Percentiles rank a stretch among this genome's conserved stretches.
Conservation (phyloP, 169 alveolate genomes). For the Babesia ovata region DNA sequence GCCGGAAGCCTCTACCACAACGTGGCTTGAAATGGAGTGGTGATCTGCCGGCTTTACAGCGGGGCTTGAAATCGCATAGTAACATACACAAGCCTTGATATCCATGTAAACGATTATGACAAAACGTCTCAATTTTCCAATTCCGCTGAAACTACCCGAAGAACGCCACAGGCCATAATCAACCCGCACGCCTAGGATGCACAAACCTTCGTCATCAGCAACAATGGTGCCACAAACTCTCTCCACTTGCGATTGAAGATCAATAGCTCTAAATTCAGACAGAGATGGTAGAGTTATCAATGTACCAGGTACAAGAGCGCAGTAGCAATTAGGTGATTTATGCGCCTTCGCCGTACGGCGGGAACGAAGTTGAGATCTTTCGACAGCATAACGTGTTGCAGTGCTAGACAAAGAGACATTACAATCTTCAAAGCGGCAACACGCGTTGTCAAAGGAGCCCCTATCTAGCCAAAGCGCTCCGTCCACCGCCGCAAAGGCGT, state of each 20-base stretch:
- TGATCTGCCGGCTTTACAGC: neutral
- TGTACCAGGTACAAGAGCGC: slow-evolving; percentile 45
- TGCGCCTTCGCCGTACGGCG: slow-evolving; percentile 15
- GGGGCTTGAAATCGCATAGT: slow-evolving; percentile 20
- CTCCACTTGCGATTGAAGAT: slow-evolving; percentile 19
- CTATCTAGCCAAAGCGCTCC: slow-evolving; percentile 57
- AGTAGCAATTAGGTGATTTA: slow-evolving; percentile 18
- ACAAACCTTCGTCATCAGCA: neutral
- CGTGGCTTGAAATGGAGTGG: neutral
- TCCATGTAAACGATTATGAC: slow-evolving; percentile 7
- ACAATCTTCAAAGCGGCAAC: slow-evolving; percentile 56
- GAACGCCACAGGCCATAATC: neutral
- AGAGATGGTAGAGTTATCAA: slow-evolving; percentile 32
- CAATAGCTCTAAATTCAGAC: slow-evolving; percentile 13
- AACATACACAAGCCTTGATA: slow-evolving; percentile 19
- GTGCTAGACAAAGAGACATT: neutral
- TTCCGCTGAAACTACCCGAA: slow-evolving; percentile 6
- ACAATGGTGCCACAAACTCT: neutral
- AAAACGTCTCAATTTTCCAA: slow-evolving; percentile 10
- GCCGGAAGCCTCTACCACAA: neutral
- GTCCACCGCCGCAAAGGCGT: slow-evolving; percentile 42
- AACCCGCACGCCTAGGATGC: neutral
- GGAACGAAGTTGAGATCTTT: slow-evolving; percentile 8
- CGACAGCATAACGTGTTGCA: slow-evolving; percentile 26
- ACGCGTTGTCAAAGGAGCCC: slow-evolving; percentile 38